These are phyloP conservation scores for Erysimum cheiranthoides DNA, from an alignment of 345 rosid genomes.

Conservation along the genomic window DNA sequence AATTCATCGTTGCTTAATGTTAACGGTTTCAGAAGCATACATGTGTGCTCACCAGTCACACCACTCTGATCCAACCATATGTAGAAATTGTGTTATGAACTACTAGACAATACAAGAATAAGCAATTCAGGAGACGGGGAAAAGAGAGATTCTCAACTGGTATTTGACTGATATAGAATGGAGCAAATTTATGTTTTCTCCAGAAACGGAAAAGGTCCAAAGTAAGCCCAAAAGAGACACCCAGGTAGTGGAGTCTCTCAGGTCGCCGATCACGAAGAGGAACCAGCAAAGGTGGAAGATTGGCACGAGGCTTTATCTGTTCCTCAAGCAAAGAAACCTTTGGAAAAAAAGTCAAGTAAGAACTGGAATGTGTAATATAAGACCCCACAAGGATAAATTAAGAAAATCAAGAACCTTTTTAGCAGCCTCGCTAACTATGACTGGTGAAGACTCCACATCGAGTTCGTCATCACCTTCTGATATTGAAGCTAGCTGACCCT, in stretches of 20 bases:
- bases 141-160: constrained; percentile 65
- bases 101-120: constrained; percentile 27
- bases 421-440: constrained; percentile 73
- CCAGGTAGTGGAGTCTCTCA: constrained; percentile 89
- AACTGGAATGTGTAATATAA: constrained; percentile 17
- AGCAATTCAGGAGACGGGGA: constrained; percentile 19
- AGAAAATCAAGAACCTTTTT: constrained; percentile 60
- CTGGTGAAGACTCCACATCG: constrained; percentile 51
- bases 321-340: constrained; percentile 91
- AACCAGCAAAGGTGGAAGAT: constrained; percentile 89
- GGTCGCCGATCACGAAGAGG: constrained; percentile 81
- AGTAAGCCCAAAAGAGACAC: constrained; percentile 96
- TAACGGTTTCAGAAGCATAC: constrained; percentile 87
- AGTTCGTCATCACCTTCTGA: constrained; percentile 72
- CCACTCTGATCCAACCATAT: constrained; percentile 65
- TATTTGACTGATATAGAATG: constrained; percentile 83
- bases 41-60: constrained; percentile 92
- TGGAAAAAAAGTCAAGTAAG: constrained; percentile 21
- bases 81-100: constrained; percentile 18
- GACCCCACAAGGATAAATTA: constrained; percentile 1
- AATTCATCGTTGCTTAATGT: constrained; percentile 71
- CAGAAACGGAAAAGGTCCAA: constrained; percentile 94
- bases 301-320: constrained; percentile 72
- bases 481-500: constrained; percentile 78
- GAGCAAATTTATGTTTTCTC: constrained; percentile 87